Percentiles rank a stretch among this genome's conserved stretches.
phyloP scores from a whole-genome alignment of 805 yeast species.

The Metschnikowia picachoensis region DNA sequence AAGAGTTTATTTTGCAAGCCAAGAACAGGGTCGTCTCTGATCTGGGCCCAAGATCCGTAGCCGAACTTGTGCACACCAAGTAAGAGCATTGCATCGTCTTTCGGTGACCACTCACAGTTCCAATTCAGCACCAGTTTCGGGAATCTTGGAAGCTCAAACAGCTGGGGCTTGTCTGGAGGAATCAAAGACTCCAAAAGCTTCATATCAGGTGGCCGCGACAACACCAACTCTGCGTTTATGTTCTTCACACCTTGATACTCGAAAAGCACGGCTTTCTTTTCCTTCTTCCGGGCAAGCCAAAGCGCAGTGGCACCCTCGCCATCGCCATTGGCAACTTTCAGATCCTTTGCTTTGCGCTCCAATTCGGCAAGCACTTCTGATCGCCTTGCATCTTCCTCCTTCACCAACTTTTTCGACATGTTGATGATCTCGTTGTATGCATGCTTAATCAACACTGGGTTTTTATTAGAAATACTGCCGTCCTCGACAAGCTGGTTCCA shows the following conservation, averaged over 20 bases:
- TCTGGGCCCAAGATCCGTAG: slow-evolving; percentile 91
- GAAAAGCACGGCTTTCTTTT: slow-evolving; percentile 84
- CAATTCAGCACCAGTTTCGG: slow-evolving; percentile 87
- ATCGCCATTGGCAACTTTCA: slow-evolving; percentile 38
- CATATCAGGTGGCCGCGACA: slow-evolving; percentile 85
- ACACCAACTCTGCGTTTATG: slow-evolving; percentile 82
- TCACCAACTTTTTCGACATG: slow-evolving; percentile 56
- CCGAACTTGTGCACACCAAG: slow-evolving; percentile 92
- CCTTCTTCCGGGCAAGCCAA: slow-evolving; percentile 67
- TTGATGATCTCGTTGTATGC: slow-evolving; percentile 70
- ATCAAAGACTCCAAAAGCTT: slow-evolving; percentile 51
- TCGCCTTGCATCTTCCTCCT: slow-evolving; percentile 64
- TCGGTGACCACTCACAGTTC: slow-evolving; percentile 81
- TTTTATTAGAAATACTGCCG: slow-evolving; percentile 81
- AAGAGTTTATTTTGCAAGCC: slow-evolving; percentile 83
- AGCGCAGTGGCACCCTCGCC: slow-evolving; percentile 42
- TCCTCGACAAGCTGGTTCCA: slow-evolving; percentile 89
- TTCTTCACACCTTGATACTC: slow-evolving; percentile 85
- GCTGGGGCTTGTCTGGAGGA: slow-evolving; percentile 52
- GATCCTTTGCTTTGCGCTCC: slow-evolving; percentile 57
- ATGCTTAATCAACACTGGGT: slow-evolving; percentile 71
- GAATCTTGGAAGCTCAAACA: slow-evolving; percentile 54
- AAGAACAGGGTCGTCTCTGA: slow-evolving; percentile 91
- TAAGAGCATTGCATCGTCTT: slow-evolving; percentile 82
- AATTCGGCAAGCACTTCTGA: slow-evolving; percentile 49